Evolutionary conservation across 2,329 filamentous ascomycete genomes (phyloP), one percentile per base, ranked within the genome.

Genomic region (Botrytis tulipae): DNA sequence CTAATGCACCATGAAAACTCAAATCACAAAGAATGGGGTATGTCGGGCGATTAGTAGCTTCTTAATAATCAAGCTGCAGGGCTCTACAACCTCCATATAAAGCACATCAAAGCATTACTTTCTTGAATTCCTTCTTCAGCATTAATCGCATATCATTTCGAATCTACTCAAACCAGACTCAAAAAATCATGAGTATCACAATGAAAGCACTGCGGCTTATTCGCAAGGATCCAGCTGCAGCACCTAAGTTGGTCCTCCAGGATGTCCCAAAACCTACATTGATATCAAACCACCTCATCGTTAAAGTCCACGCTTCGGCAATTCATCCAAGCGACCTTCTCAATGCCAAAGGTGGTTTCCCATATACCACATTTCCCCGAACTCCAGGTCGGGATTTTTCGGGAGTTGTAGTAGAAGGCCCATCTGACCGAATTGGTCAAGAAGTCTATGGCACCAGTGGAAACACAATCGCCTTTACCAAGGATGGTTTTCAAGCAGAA

Each of bases 241-340:
- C 69, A 32, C 76, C 76, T 18, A 73, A 37, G 12, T 66, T 79
- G 20, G 63, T 72, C 10, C 72, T 78, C 5, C 61, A 70, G 18
- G 59, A 72, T 6, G 54, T 77, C 59, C 76, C 75, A 20, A 78
- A 74, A 54, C 78, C 77, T 59, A 72, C 54, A 3, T 75, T 75
- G 4, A 66, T 42, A 32, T 69, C 73, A 54, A 73, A 74, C 25
- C 62, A 77, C 22, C 46, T 80, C 42, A 63, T 79, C 7, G 62
- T 80, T n/a, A 72, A 75, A 63, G 65, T 80, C 65, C 74, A 76
- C 46, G 77, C 78, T 48, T 77, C 78, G 9, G 74, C 75, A 16
- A 78, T 80, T 62, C 77, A 80, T 66, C 78, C 78, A 25, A 76
- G 74, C 67, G 78, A 80, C 57, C 68, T 79, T 22, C 25, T 79